phyloP scores from a whole-genome alignment of 2,329 filamentous ascomycete genomes.

The Drechslerella dactyloides region DNA sequence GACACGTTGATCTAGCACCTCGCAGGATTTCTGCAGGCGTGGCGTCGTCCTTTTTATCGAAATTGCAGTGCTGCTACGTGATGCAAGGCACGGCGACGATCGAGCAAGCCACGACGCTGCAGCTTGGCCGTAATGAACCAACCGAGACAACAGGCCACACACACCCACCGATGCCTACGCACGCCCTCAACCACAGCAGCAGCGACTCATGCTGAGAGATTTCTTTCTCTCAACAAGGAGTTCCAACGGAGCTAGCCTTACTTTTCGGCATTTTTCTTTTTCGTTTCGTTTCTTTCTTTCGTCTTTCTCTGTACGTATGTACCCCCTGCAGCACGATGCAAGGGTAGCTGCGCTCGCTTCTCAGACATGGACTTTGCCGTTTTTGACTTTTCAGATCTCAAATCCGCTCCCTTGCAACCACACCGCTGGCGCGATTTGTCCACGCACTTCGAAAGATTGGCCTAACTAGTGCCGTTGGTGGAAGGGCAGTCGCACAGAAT shows the following conservation, averaged over 20 bases:
- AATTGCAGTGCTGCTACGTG: constrained; percentile 22
- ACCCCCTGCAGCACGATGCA: constrained; percentile 25
- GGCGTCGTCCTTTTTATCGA: constrained; percentile 18
- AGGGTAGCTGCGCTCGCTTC: constrained; percentile 39
- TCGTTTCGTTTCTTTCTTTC: constrained; percentile 39
- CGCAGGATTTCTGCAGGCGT: constrained; percentile 8
- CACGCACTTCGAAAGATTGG: constrained; percentile 33
- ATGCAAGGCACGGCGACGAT: constrained; percentile 30
- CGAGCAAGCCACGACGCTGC: background rate
- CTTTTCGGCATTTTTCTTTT: constrained; percentile 29
- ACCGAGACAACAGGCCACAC: constrained; percentile 35
- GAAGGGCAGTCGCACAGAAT: constrained; percentile 21
- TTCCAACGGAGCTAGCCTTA: constrained; percentile 15
- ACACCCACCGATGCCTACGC: constrained; percentile 20
- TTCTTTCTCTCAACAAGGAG: constrained; percentile 44
- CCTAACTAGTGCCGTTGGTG: constrained; percentile 33
- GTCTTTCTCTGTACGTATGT: constrained; percentile 8
- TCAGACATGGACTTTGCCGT: constrained; percentile 32
- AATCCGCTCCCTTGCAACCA: constrained; percentile 47
- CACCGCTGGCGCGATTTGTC: constrained; percentile 35
- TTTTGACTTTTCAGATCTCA: constrained; percentile 39
- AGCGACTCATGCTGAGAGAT: constrained; percentile 11
- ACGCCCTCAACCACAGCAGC: constrained; percentile 8
- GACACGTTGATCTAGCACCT: constrained; percentile 17
- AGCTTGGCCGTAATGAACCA: constrained; percentile 16